These are phyloP conservation scores for Cocos nucifera DNA, from an alignment of 176 grass and related monocot species.

Conservation along the genomic window DNA sequence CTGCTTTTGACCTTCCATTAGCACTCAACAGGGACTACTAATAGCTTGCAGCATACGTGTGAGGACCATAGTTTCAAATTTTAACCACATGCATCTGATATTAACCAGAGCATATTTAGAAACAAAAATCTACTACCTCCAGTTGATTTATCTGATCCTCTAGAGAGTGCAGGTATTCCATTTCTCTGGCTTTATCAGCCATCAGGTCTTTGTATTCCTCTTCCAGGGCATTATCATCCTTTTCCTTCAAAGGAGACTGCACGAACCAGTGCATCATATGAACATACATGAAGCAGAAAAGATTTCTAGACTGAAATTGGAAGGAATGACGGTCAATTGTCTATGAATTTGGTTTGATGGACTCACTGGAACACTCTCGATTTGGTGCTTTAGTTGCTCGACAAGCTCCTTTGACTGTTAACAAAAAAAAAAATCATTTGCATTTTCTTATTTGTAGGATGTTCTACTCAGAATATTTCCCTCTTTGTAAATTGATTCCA, in stretches of 20 bases:
- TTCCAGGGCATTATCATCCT: slow-evolving; percentile 58
- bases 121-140: slow-evolving; percentile 35
- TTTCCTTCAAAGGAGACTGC: slow-evolving; percentile 42
- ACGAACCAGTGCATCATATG: slow-evolving; percentile 8
- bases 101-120: background rate
- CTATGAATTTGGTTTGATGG: background rate
- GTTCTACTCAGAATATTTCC: too few relatives aligned
- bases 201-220: slow-evolving; percentile 51
- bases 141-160: slow-evolving; percentile 44
- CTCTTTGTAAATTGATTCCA: background rate
- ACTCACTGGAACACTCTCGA: slow-evolving; percentile 50
- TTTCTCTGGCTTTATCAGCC: slow-evolving; percentile 64
- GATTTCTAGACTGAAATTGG: too few relatives aligned
- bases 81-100: background rate
- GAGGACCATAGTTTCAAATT: background rate
- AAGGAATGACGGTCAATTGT: too few relatives aligned
- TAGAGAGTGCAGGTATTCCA: slow-evolving; percentile 58
- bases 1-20: too few relatives aligned
- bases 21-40: too few relatives aligned
- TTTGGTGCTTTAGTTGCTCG: slow-evolving; percentile 39
- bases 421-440: background rate
- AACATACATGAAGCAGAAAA: too few relatives aligned
- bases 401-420: slow-evolving; percentile 16
- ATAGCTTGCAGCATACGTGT: background rate
- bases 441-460: too few relatives aligned